Evolutionary conservation across 108 stramenopile species (phyloP), one percentile per base, ranked within the genome.

Genomic region (Discostella pseudostelligera): DNA sequence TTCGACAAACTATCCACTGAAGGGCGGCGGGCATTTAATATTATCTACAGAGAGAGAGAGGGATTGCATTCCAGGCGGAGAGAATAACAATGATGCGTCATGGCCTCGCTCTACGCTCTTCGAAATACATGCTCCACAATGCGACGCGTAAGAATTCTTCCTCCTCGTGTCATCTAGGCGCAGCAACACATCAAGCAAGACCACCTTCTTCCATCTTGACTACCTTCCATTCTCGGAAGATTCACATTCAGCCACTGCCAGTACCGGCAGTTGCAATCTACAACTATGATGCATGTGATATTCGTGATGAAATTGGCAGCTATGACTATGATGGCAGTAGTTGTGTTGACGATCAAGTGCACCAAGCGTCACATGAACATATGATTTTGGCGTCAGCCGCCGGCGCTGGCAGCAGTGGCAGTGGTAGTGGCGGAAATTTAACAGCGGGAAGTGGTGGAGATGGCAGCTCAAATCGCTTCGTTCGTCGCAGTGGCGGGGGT

Each of bases 171-270:
- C 32, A 36, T 12, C 32, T 16, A 22, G 55, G 32, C 32, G 36
- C 50, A 17, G 3, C 50, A 7, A 0, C 50, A 51, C 26, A 24
- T 3, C 19, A 7, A 5, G 24, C 50, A 9, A 47, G 4, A 0
- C 16, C 21, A 9, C 16, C 46, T 6, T 21, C 46, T 47, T 21
- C 46, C 2, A 17, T 47, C 46, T 26, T 2, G 32, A 5, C 50
- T 4, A 14, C 50, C 26, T 28, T 26, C 0, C 26, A 24, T 11
- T 29, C 21, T 0, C 21, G 55, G 2, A 17, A 22, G 50, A 65
- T 74, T 40, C 73, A 74, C 28, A 60, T 74, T 45, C 73, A 74
- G 36, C 73, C 73, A 9, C 35, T 67, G 42, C 73, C 73, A 10
- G 55, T 74, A 65, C 65, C 73, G 14, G 73, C 73, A n/a, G 65